A percentile compares a stretch with the other conserved stretches of the same genome.
Evolutionary conservation across 2,329 filamentous ascomycete species (phyloP).

Genomic region (Zasmidium angulare): DNA sequence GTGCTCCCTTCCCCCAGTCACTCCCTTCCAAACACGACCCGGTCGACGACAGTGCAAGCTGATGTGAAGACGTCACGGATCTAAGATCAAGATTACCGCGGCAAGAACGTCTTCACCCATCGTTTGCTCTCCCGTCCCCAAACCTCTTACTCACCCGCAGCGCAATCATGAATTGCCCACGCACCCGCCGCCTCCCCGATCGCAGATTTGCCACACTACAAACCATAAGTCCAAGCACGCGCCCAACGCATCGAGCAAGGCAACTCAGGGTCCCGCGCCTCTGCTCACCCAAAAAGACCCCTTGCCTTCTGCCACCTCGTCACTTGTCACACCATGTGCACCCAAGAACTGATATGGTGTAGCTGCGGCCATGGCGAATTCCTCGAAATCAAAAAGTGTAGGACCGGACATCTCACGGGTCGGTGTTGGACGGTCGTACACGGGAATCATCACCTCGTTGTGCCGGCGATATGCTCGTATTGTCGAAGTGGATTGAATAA

Average conservation of each 20-base stretch:
- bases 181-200: background rate
- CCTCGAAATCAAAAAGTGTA: conserved; percentile 29
- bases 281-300: too few relatives aligned
- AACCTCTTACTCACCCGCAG: background rate
- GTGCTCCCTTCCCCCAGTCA: too few relatives aligned
- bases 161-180: background rate
- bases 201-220: background rate
- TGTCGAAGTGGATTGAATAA: conserved; percentile 27
- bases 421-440: conserved; percentile 32
- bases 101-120: background rate
- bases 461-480: conserved; percentile 30
- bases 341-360: conserved; percentile 37
- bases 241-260: background rate
- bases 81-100: background rate
- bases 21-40: background rate
- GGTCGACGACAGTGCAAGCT: background rate
- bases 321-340: conserved; percentile 25
- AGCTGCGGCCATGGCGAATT: conserved; percentile 35
- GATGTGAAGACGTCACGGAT: background rate
- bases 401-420: conserved; percentile 15
- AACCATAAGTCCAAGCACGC: background rate
- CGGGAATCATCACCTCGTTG: conserved; percentile 25
- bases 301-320: background rate
- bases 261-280: background rate
- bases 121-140: background rate